Conservation (phyloP, 345 rosid species). For the Viola odorata region DNA sequence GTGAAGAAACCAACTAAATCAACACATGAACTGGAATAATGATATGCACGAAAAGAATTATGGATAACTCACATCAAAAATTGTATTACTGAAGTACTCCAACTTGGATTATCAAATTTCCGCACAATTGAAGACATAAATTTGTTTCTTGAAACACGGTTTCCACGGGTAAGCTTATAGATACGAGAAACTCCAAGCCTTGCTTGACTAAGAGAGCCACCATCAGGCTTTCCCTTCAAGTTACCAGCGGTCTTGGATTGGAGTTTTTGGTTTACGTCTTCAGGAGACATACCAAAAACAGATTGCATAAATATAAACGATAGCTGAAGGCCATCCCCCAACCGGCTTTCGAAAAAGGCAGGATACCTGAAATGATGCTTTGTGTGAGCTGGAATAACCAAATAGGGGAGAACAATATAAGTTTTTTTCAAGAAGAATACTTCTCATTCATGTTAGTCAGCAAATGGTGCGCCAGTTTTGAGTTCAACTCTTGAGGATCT, state of each 20-base stretch:
- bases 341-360: slow-evolving; percentile 91
- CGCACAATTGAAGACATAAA: slow-evolving; percentile 97
- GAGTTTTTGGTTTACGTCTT: slow-evolving; percentile 35
- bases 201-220: slow-evolving; percentile 66
- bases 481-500: slow-evolving; percentile 88
- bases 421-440: slow-evolving; percentile 35
- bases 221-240: slow-evolving; percentile 58
- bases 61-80: slow-evolving; percentile 73
- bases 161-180: slow-evolving; percentile 94
- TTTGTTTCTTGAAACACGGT: slow-evolving; percentile 83
- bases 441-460: slow-evolving; percentile 99
- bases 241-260: slow-evolving; percentile 52
- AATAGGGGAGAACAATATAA: not conserved
- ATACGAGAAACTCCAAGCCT: slow-evolving; percentile 96
- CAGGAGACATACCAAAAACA: slow-evolving; percentile 35
- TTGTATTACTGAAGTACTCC: slow-evolving; percentile 57
- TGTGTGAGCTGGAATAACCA: slow-evolving; percentile 19
- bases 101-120: slow-evolving; percentile 78
- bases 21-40: not conserved
- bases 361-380: slow-evolving; percentile 69
- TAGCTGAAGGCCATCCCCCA: slow-evolving; percentile 97
- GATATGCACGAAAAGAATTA: slow-evolving; percentile 8
- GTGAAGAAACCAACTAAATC: slow-evolving; percentile 10
- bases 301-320: slow-evolving; percentile 79
- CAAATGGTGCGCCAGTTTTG: slow-evolving; percentile 95